A percentile compares a stretch with the other conserved stretches of the same genome.
phyloP scores from a whole-genome alignment of 306 rosid genomes.

The Sicyos edulis region DNA sequence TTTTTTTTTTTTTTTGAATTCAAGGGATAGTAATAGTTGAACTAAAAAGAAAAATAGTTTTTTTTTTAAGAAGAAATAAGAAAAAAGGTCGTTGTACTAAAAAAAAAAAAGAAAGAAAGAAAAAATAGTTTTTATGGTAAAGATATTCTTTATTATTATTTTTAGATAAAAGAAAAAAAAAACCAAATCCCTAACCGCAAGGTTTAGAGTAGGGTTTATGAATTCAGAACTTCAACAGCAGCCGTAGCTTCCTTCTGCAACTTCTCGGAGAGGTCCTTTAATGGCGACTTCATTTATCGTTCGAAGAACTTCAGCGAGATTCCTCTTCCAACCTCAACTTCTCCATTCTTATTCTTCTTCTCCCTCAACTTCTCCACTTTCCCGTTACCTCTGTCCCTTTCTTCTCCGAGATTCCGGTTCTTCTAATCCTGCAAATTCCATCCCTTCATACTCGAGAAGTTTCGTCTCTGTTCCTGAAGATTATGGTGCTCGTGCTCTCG shows the following conservation, averaged over 20 bases:
- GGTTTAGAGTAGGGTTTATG: slow-evolving; percentile 12
- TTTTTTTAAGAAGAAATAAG: too few species aligned
- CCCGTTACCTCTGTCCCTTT: slow-evolving; percentile 28
- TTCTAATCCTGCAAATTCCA: slow-evolving; percentile 5
- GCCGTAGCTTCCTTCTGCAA: neutral
- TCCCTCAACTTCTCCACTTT: slow-evolving; percentile 19
- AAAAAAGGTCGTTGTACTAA: too few species aligned
- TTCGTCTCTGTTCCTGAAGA: slow-evolving; percentile 31
- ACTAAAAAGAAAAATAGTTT: too few species aligned
- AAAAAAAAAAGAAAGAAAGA: too few species aligned
- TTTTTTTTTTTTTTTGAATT: too few species aligned
- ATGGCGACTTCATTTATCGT: slow-evolving; percentile 36
- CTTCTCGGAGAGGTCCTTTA: neutral
- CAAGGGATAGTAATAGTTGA: too few species aligned
- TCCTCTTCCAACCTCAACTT: slow-evolving; percentile 29
- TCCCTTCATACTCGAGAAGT: slow-evolving; percentile 31
- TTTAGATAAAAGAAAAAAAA: too few species aligned
- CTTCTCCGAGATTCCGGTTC: slow-evolving; percentile 20
- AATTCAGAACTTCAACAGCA: neutral
- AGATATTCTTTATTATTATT: too few species aligned
- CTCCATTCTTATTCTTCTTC: slow-evolving; percentile 19
- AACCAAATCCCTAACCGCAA: neutral
- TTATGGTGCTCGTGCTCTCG: slow-evolving; percentile 26
- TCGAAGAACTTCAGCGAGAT: slow-evolving; percentile 32
- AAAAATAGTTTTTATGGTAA: too few species aligned